Evolutionary conservation across 2,329 filamentous ascomycete species (phyloP), one percentile per base, ranked within the genome.

Genomic region (Periconia digitata): DNA sequence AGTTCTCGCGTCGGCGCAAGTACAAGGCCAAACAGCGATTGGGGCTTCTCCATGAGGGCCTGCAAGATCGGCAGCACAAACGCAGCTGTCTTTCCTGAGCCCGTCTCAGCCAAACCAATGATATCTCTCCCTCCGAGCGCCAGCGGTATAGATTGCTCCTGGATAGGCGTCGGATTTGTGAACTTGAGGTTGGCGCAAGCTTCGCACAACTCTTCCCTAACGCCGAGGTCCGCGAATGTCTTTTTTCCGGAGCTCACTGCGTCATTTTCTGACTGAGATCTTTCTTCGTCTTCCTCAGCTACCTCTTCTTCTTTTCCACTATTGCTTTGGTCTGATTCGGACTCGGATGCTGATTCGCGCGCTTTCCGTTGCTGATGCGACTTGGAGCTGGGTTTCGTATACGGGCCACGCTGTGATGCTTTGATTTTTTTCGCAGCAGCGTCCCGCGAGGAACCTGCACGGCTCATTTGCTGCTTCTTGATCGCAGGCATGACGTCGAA

Each of bases 21-120:
- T 18, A 97, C 84, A 40, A 97, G 84, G n/a, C 87, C 89, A 64
- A 94, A 96, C 40, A 95, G 77, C 2, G 90, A 79, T 59, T 91
- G 88, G 0, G 92, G 92, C 61, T 91, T 90, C 47, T 94, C 88
- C 74, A 97, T 87, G 1, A 99, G 82, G 2, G 88, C 70, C 73
- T 96, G 92, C 2, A 99, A 81, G 34, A 99, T 95, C 1, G 94
- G 94, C 2, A 99, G 78, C 0, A 90, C 91, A 69, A 97, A 99
- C 0, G 94, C 92, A 6, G 91, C 92, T 0, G 94, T 97, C 77
- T 97, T 99, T 73, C 94, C 94, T 66, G 86, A 91, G 59, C 94
- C 94, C 0, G 94, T 99, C 74, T 99, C 92, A 24, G 94, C 94
- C 43, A 97, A 80, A 36, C 92, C 94, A 59, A 99, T 96, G 0